A percentile compares a stretch with the other conserved stretches of the same genome.
phyloP scores from a whole-genome alignment of 371 early-diverging fungal genomes.

The Mucor mucedo region DNA sequence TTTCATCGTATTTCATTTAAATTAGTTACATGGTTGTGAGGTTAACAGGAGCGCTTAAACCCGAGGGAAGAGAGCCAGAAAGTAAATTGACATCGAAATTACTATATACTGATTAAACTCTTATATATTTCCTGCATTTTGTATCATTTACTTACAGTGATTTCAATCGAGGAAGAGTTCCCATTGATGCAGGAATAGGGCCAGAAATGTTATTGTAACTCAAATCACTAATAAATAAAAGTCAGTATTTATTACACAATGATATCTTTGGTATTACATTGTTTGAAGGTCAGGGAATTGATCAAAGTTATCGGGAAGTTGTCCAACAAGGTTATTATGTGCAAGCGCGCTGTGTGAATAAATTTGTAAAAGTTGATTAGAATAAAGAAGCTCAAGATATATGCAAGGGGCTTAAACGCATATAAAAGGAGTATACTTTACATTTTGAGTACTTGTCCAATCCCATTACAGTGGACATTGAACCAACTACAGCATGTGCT shows the following conservation, averaged over 20 bases:
- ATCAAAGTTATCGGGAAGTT: constrained; percentile 50
- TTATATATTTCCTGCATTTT: not conserved
- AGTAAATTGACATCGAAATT: constrained; percentile 47
- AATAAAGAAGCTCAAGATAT: constrained; percentile 2
- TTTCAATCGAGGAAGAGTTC: constrained; percentile 29
- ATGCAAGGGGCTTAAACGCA: constrained; percentile 11
- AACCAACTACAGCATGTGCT: constrained; percentile 52
- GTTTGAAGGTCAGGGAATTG: constrained; percentile 45
- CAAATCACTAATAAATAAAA: constrained; percentile 42
- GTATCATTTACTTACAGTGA: constrained; percentile 23
- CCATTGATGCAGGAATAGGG: constrained; percentile 43
- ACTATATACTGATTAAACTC: constrained; percentile 13
- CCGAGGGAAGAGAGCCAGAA: constrained; percentile 35
- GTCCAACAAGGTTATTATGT: constrained; percentile 53
- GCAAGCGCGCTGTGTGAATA: constrained; percentile 39
- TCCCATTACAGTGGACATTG: constrained; percentile 41
- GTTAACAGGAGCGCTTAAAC: constrained; percentile 29
- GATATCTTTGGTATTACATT: constrained; percentile 35
- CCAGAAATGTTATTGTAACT: constrained; percentile 58
- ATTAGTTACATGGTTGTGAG: constrained; percentile 37
- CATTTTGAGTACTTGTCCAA: constrained; percentile 45
- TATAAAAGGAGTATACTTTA: constrained; percentile 22
- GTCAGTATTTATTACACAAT: not conserved
- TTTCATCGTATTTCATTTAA: constrained; percentile 5
- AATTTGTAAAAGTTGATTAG: not conserved